Evolutionary conservation across 2,329 filamentous ascomycete genomes (phyloP), one percentile per base, ranked within the genome.

Genomic region (Fusarium zealandicum): DNA sequence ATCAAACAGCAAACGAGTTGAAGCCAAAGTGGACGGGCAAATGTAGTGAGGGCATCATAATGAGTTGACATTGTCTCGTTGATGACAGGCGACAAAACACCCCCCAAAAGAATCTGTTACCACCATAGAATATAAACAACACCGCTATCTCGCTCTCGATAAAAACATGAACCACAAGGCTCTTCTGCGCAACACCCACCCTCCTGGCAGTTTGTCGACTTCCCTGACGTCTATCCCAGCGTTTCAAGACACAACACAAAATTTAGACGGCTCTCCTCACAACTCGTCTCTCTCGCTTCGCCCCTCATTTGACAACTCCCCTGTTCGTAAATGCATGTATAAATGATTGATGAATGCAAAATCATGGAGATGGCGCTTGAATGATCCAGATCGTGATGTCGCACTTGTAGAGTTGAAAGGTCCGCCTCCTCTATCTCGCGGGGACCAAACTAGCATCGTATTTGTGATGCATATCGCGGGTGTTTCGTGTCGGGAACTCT

Each of bases 261-360:
- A 47, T 25, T 44, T 18, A 44, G 39, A 28, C 17, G 18, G 20
- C 43, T 41, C 37, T 33, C 38, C 30, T 43, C 47, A 30, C 28
- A 46, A 54, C 22, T 42, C 38, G 30, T 52, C 31, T 12, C 30
- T 27, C 41, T 27, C 25, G 38, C 27, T 40, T 38, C 13, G n/a
- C 41, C 32, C 36, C 46, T 41, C 30, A 42, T 42, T 51, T 52
- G 39, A 49, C 37, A 55, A 65, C 49, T 55, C 41, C 54, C 32
- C 49, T 46, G 41, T 49, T 64, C 48, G 52, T 63, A 63, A 67
- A 66, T 57, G 61, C 51, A 41, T 51, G 43, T 57, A 43, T 53
- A 59, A 66, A 66, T 65, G 61, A 66, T 41, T 44, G 54, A 58
- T 65, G 54, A 54, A 64, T 64, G 56, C 46, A 66, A 57, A 57